Evolutionary conservation across 2,329 filamentous ascomycete species (phyloP).

Genomic region (Xylaria sp.): DNA sequence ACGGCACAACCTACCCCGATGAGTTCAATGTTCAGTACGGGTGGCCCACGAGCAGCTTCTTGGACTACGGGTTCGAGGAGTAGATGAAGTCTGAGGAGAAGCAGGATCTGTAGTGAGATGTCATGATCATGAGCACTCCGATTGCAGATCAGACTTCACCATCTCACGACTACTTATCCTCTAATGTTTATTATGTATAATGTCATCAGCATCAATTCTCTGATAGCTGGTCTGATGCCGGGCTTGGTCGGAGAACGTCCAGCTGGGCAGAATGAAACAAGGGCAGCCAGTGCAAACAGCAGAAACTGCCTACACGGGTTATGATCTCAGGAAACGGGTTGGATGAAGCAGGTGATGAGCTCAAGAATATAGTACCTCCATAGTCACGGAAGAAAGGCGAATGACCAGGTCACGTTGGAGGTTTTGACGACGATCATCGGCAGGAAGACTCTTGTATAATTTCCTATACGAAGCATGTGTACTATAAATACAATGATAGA

Average conservation of each 20-base stretch:
- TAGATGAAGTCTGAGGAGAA: neutral
- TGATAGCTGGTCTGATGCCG: no score
- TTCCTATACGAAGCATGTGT: neutral
- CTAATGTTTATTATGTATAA: neutral
- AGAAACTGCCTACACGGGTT: no score
- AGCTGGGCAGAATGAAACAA: no score
- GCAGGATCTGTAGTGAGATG: neutral
- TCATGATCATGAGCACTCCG: neutral
- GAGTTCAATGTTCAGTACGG: constrained; percentile 35
- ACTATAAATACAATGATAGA: neutral
- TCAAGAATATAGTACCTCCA: no score
- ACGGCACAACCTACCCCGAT: constrained; percentile 33
- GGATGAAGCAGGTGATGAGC: no score
- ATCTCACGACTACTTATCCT: neutral
- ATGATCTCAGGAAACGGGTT: no score
- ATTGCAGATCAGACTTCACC: neutral
- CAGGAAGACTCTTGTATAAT: no score
- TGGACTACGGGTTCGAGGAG: constrained; percentile 24
- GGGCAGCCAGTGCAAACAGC: no score
- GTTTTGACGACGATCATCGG: no score
- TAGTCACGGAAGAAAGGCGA: no score
- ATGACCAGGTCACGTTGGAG: no score
- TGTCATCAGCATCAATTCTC: neutral
- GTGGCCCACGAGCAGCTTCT: constrained; percentile 36
- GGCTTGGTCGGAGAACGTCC: no score